Conservation (phyloP, 73 alveolate genomes). For the Symbiodinium natans region DNA sequence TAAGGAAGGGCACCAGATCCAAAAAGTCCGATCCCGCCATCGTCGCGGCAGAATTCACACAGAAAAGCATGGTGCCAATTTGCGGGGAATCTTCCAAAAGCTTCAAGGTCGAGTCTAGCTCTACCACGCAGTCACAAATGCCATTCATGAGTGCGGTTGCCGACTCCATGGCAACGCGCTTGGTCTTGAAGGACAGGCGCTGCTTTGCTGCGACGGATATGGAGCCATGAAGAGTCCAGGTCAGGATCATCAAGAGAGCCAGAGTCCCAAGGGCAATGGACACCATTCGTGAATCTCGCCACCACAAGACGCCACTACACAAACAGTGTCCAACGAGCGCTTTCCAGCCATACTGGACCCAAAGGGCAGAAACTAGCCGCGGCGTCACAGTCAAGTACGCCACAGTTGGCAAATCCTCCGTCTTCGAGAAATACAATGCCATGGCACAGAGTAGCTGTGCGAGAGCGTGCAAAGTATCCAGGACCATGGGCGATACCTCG, state of each 20-base stretch:
- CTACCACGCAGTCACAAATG: not conserved
- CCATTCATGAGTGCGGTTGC: not conserved
- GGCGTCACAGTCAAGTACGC: not conserved
- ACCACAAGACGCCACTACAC: conserved; percentile 1
- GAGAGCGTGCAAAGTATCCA: not conserved
- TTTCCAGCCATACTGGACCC: conserved; percentile 7
- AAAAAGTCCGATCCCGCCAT: not conserved
- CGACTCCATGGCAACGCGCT: not conserved
- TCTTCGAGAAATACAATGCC: not conserved
- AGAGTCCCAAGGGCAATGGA: not conserved
- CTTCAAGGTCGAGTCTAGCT: not conserved
- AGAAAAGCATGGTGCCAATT: not conserved
- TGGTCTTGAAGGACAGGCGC: not conserved
- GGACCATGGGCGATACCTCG: not conserved
- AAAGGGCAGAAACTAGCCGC: not conserved
- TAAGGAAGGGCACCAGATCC: not conserved
- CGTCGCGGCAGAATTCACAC: not conserved
- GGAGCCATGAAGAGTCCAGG: not conserved
- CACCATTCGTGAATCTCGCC: not conserved
- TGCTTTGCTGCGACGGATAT: not conserved
- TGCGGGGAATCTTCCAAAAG: not conserved
- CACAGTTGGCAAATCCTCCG: not conserved
- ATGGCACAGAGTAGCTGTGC: not conserved
- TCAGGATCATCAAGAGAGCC: not conserved
- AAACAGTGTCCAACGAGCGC: conserved; percentile 4